phyloP scores from a whole-genome alignment of 2,329 filamentous ascomycete genomes.

The Dichotomopilus funicola region DNA sequence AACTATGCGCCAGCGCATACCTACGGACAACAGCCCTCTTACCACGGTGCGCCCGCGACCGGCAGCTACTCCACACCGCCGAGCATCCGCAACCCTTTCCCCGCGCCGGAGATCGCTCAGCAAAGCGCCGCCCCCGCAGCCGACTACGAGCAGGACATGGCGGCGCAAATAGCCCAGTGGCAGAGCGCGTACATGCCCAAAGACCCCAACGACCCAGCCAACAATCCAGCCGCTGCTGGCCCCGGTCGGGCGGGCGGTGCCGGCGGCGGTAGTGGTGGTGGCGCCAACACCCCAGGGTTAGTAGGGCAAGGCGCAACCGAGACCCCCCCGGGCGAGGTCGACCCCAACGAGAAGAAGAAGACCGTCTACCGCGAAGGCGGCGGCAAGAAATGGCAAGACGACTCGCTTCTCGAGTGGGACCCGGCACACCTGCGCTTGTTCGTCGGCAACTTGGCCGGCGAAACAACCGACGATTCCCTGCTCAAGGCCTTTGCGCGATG shows the following conservation, averaged over 20 bases:
- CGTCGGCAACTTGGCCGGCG: constrained; percentile 91
- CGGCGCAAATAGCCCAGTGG: constrained; percentile 91
- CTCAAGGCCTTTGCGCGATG: constrained; percentile 90
- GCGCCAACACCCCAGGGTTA: constrained; percentile 23
- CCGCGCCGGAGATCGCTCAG: constrained; percentile 44
- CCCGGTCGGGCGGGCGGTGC: constrained; percentile 22
- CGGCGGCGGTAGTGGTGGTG: too few relatives aligned
- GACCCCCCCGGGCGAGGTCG: constrained; percentile 30
- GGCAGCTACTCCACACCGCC: constrained; percentile 48
- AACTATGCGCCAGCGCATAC: constrained; percentile 13
- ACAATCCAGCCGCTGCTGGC: constrained; percentile 21
- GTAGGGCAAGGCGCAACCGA: constrained; percentile 15
- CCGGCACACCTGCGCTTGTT: constrained; percentile 90
- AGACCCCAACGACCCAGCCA: constrained; percentile 38
- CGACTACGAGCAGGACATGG: constrained; percentile 69
- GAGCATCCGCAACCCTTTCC: constrained; percentile 77
- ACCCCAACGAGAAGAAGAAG: constrained; percentile 59
- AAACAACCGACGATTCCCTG: constrained; percentile 93
- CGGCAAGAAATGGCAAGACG: constrained; percentile 87
- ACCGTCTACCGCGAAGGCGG: constrained; percentile 86
- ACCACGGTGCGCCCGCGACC: constrained; percentile 35
- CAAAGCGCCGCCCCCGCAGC: constrained; percentile 17
- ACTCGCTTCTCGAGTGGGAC: constrained; percentile 89
- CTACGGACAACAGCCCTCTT: constrained; percentile 23
- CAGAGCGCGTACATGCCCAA: constrained; percentile 77